phyloP scores from a whole-genome alignment of 768 basidiomycete species.

The Xerocomus brunneocitrinus region DNA sequence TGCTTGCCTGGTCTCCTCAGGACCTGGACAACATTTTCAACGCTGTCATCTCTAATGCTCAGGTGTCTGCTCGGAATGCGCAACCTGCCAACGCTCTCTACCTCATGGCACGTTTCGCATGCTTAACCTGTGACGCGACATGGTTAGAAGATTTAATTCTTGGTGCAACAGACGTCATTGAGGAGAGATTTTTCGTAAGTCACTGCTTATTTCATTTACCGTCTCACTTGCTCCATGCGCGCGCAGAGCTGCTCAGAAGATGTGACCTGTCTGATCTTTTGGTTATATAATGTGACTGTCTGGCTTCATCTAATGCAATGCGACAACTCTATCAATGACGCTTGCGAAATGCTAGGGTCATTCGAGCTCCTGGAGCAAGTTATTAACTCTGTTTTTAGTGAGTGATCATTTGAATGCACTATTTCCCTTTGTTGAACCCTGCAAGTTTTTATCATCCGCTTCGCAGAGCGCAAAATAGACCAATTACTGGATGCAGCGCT shows the following conservation, averaged over 20 bases:
- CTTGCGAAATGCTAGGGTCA: constrained; percentile 80
- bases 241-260: constrained; percentile 77
- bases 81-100: constrained; percentile 91
- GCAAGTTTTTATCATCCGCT: constrained; percentile 90
- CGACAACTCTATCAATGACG: constrained; percentile 70
- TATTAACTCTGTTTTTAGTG: constrained; percentile 92
- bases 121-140: constrained; percentile 79
- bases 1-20: constrained; percentile 90
- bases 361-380: constrained; percentile 88
- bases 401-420: constrained; percentile 10
- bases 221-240: constrained; percentile 10
- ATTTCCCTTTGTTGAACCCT: constrained; percentile 1
- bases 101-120: constrained; percentile 90
- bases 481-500: constrained; percentile 75
- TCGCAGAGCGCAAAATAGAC: constrained; percentile 86
- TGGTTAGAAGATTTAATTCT: constrained; percentile 93
- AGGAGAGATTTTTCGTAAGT: constrained; percentile 88
- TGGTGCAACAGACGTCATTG: constrained; percentile 87
- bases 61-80: constrained; percentile 63
- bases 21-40: constrained; percentile 75
- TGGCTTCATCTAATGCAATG: constrained; percentile 91
- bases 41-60: constrained; percentile 74
- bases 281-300: constrained; percentile 88
- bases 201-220: constrained; percentile 1
- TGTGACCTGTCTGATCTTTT: constrained; percentile 82